Percentiles rank a stretch among this genome's conserved stretches.
These are phyloP conservation scores for Quercus alba DNA, from an alignment of 306 rosid species.

Conservation along the genomic window DNA sequence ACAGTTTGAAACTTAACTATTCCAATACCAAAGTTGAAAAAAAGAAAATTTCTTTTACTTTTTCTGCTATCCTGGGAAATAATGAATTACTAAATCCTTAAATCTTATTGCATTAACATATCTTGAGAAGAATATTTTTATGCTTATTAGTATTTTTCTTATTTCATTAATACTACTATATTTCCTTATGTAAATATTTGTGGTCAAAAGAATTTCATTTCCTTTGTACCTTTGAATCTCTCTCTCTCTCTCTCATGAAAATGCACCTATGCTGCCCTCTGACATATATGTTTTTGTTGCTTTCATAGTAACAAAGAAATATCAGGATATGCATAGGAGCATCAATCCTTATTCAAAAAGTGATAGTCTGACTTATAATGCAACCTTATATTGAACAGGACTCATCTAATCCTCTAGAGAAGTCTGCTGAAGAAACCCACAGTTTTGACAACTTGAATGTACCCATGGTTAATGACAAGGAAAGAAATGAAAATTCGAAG, in stretches of 20 bases:
- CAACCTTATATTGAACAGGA: slow-evolving; percentile 22
- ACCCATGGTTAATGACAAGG: slow-evolving; percentile 1
- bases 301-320: neutral
- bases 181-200: neutral
- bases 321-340: neutral
- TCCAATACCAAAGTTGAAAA: no score
- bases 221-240: neutral
- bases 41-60: no score
- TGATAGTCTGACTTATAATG: neutral
- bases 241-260: neutral
- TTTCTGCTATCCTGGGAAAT: no score
- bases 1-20: no score
- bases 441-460: neutral
- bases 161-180: neutral
- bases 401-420: neutral
- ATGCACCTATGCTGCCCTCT: neutral
- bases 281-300: neutral
- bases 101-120: no score
- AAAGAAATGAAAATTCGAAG: neutral
- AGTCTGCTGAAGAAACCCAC: slow-evolving; percentile 14
- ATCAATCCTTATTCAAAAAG: neutral
- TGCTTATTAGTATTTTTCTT: neutral
- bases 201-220: neutral
- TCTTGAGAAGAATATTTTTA: neutral
- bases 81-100: no score